Base-by-base conservation (phyloP, 176 grass and related monocot genomes). In the Carex cristatella region DNA sequence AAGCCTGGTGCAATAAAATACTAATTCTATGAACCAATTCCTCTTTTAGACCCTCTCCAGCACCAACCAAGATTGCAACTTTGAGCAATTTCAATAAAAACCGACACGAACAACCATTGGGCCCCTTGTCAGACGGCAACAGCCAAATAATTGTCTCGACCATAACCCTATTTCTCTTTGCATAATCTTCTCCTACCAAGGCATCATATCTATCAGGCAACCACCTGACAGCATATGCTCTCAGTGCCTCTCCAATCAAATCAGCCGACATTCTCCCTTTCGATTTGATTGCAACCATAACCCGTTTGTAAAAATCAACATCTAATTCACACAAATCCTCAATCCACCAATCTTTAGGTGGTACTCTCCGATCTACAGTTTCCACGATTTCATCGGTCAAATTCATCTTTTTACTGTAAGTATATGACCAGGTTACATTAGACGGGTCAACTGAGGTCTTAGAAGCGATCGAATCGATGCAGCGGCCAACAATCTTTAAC, bases 51-150 rank as follows among this genome's bases (percentile, higher is more conserved):
- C 78, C 87, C 60, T 90, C 90, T 37, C 86, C 81, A 6, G 88
- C 89, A 87, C 86, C 90, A 60, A 99, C 90, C 86, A 99, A 84
- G 80, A 94, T 94, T 67, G 87, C 87, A 87, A 96, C 91, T 85
- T 96, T 99, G 81, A 99, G 83, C 51, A 99, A 85, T 80, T 99
- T 99, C 58, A 99, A 81, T 35, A 99, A 94, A 87, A 99, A 99
- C 62, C 93, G 90, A 75, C 97, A 99, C 10, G 93, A 99, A 85
- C 93, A 99, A 14, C 93, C 96, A 18, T 30, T 46, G 28, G 91
- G 91, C 75, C 85, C 91, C 89, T 94, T 99, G 60, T 99, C 94
- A 58, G 97, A 94, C 0, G 97, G 97, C 79, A 99, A 69, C 42
- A 99, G 81, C 94, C 89, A 91, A 84, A 99, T 94, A 83, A 99